Base-by-base conservation (phyloP, 345 rosid species). In the Balakata baccata region DNA sequence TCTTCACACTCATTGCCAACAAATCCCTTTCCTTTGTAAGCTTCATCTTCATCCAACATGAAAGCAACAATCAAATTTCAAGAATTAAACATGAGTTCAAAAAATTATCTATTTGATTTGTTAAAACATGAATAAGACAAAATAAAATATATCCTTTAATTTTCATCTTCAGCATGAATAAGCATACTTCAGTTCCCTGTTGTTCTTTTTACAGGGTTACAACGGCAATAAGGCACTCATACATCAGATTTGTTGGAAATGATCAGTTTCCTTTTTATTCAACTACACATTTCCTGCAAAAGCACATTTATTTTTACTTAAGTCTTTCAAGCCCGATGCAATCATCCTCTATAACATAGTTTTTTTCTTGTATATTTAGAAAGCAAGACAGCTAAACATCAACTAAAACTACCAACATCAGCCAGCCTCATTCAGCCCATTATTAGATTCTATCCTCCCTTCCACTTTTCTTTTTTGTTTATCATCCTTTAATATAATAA, bases 1-100 rank as follows among this genome's bases (percentile, higher is more conserved):
- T 90, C 88, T 88, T 94, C 41, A 84, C 89, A 14, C 91, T 89
- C 80, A 84, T 45, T 7, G 88, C 87, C 80, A 94, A 73, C 25
- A 94, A 86, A 82, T 94, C 98, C 11, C 92, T 86, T 51, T 92
- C 97, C 84, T 86, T 85, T 4, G 85, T 75, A 64, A 94, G 90
- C 77, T 89, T 87, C 79, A 80, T 81, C 98, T 94, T 70, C 85
- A 79, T 60, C 41, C 16, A 50, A 74, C 9, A 79, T n/a, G 29
- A 70, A 10, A 69, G 37, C 56, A 61, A 65, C 11, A 9, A 49
- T 47, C 37, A 68, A 68, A 11, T 50, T 29, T 53, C 39, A 65
- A 61, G 18, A 11, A 5, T 51, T 58, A 43, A 58, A 29, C 7
- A 18, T 25, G 52, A 11, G 2, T 29, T 29, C 34, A 29, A 29